Conservation (phyloP, 768 basidiomycete species). For the Leucosporidium creatinivorum region DNA sequence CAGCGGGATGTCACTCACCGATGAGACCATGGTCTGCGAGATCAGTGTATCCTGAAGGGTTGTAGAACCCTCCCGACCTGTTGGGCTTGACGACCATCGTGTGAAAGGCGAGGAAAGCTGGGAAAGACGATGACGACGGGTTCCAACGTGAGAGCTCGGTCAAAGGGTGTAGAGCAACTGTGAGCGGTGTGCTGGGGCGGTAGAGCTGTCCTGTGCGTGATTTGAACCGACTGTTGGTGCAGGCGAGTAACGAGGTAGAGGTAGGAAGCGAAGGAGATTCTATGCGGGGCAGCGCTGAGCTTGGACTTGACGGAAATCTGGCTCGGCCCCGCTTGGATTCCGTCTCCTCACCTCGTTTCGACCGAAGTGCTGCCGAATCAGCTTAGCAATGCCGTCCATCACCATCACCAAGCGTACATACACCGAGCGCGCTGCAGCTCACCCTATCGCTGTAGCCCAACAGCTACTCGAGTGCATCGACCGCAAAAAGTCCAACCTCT, state of each 20-base stretch:
- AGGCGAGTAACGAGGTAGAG: too few species aligned
- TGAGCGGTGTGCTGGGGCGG: background rate
- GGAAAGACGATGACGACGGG: background rate
- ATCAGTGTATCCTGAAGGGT: background rate
- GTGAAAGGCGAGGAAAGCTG: background rate
- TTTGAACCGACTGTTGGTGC: background rate
- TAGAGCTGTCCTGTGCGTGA: background rate
- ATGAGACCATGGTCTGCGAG: too few species aligned
- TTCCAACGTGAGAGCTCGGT: background rate
- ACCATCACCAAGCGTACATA: conserved; percentile 27
- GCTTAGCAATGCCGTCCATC: conserved; percentile 17
- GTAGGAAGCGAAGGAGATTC: background rate
- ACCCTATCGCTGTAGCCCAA: conserved; percentile 41
- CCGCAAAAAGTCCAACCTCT: conserved; percentile 81
- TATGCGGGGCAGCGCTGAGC: background rate
- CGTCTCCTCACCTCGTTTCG: background rate
- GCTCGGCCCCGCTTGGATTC: background rate
- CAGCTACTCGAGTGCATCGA: conserved; percentile 72
- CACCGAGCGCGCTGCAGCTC: conserved; percentile 14
- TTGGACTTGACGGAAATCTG: background rate
- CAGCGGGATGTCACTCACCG: too few species aligned
- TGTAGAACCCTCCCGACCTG: background rate
- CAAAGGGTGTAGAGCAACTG: background rate
- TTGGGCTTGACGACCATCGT: conserved; percentile 12
- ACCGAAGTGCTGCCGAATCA: too few species aligned